Conservation (phyloP, 306 rosid species). For the Pachyrhizus erosus region DNA sequence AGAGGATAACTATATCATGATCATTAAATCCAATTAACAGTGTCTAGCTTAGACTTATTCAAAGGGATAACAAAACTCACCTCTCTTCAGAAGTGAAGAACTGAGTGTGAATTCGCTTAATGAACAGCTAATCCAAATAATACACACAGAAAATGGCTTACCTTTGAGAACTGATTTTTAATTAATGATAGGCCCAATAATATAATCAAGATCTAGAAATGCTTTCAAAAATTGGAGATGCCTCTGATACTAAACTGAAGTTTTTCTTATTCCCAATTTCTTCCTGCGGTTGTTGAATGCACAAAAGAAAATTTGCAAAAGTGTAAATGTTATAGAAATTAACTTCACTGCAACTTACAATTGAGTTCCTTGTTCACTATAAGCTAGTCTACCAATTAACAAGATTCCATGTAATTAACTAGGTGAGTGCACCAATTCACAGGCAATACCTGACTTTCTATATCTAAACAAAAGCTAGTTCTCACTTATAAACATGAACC, state of each 20-base stretch:
- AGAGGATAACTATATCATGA: neutral
- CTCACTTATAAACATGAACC: neutral
- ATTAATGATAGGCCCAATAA: neutral
- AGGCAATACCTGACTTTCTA: neutral
- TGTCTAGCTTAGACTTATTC: neutral
- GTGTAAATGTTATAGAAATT: neutral
- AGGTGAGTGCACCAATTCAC: neutral
- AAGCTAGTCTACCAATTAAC: neutral
- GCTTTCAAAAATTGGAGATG: constrained; percentile 14
- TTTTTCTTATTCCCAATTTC: constrained; percentile 12
- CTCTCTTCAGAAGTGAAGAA: neutral
- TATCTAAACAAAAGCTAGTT: neutral
- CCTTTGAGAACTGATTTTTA: neutral
- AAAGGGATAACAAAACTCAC: constrained; percentile 3
- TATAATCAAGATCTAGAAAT: constrained; percentile 29
- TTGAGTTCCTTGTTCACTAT: neutral
- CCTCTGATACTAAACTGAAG: constrained; percentile 2
- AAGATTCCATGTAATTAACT: constrained; percentile 13
- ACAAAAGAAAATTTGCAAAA: constrained; percentile 11
- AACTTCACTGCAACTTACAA: constrained; percentile 30
- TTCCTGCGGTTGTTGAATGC: constrained; percentile 16
- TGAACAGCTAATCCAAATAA: constrained; percentile 23
- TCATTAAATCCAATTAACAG: neutral
- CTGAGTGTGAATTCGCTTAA: neutral
- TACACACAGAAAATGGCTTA: constrained; percentile 4